Conservation (phyloP, 768 basidiomycete species). For the Fistulinella prunicolor region DNA sequence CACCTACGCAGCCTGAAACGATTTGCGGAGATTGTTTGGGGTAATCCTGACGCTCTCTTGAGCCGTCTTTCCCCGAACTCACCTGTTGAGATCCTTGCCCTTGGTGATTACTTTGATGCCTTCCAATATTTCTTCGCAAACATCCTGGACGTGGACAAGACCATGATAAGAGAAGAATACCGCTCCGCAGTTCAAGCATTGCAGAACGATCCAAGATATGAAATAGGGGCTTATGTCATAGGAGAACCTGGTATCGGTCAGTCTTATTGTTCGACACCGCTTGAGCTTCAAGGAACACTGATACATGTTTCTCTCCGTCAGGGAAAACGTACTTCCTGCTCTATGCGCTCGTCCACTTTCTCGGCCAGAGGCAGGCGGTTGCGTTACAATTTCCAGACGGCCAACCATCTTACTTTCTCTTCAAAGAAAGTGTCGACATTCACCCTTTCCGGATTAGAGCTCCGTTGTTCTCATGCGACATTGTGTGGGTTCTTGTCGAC, state of each 20-base stretch:
- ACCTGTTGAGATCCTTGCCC: background rate
- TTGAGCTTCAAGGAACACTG: too few species aligned
- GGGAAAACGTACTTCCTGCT: background rate
- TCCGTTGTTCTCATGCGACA: background rate
- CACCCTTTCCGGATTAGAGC: background rate
- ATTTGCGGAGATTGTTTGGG: background rate
- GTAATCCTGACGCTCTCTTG: background rate
- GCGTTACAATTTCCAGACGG: background rate
- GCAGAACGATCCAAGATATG: background rate
- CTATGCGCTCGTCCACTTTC: background rate
- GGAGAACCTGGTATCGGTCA: background rate
- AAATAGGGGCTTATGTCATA: background rate
- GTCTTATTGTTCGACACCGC: background rate
- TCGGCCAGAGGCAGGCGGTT: background rate
- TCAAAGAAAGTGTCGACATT: background rate
- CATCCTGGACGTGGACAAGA: background rate
- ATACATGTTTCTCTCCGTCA: background rate
- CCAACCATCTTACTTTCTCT: background rate
- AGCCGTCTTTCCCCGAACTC: background rate
- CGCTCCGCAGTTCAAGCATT: background rate
- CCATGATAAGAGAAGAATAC: too few species aligned
- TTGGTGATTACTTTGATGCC: background rate
- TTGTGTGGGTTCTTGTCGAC: background rate
- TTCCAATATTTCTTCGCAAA: background rate
- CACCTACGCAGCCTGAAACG: too few species aligned